Conservation (phyloP, 768 basidiomycete genomes). For the Sporobolomyces phaffii region DNA sequence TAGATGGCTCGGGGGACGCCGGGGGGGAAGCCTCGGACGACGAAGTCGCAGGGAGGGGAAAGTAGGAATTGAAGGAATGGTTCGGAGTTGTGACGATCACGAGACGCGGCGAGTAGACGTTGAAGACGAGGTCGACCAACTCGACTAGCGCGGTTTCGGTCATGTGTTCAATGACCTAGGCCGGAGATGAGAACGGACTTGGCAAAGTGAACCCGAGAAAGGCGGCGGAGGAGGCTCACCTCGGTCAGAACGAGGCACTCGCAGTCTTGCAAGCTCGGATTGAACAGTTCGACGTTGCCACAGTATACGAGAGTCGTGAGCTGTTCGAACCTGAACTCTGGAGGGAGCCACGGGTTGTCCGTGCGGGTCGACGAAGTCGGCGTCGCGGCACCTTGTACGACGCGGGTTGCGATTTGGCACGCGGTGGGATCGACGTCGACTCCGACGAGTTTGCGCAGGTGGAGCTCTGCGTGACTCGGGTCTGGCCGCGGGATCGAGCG, state of each 20-base stretch:
- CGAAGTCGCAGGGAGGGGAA: conserved; percentile 48
- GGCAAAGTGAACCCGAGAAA: no score
- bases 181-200: no score
- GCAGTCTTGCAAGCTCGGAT: conserved; percentile 59
- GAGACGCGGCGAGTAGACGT: conserved; percentile 64
- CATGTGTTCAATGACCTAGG: conserved; percentile 77
- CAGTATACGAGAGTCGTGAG: conserved; percentile 55
- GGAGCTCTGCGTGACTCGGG: conserved; percentile 55
- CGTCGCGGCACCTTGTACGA: conserved; percentile 45
- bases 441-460: conserved; percentile 57
- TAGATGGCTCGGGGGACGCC: conserved; percentile 57
- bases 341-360: conserved; percentile 17
- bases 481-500: conserved; percentile 22
- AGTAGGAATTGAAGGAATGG: conserved; percentile 55
- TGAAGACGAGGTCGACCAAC: conserved; percentile 67
- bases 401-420: conserved; percentile 56
- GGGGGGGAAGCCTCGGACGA: neutral
- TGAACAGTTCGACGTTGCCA: conserved; percentile 57
- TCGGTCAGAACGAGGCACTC: conserved; percentile 51
- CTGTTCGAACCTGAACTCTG: conserved; percentile 59
- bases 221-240: no score
- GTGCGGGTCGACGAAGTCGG: conserved; percentile 4
- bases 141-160: conserved; percentile 55
- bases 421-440: conserved; percentile 59
- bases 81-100: conserved; percentile 69